These are phyloP conservation scores for Vitis hybrid DNA, from an alignment of 177 flowering plant genomes.

Conservation along the genomic window DNA sequence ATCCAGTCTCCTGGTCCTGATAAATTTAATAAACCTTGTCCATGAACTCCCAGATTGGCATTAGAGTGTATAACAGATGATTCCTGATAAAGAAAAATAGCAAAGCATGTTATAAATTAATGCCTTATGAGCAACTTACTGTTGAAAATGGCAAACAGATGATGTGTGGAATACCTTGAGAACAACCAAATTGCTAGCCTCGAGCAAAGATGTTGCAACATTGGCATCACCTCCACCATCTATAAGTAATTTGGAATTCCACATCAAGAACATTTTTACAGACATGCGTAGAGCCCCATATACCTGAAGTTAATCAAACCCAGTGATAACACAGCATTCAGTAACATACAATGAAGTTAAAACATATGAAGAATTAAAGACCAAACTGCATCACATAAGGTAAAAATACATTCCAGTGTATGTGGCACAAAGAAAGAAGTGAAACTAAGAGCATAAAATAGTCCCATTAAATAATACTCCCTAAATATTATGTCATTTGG, in stretches of 20 bases:
- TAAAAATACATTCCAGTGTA: not conserved
- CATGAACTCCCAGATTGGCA: constrained; percentile 96
- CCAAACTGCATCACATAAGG: not conserved
- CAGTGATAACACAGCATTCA: constrained; percentile 3
- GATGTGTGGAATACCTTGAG: constrained; percentile 57
- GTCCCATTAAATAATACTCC: too few species aligned
- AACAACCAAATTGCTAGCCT: constrained; percentile 90
- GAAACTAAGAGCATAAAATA: too few species aligned
- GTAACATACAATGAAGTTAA: not conserved
- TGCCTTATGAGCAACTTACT: constrained; percentile 1
- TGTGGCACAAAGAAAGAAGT: too few species aligned
- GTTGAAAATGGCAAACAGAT: not conserved
- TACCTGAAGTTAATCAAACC: constrained; percentile 46
- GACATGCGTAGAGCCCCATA: constrained; percentile 98
- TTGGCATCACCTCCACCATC: constrained; percentile 83
- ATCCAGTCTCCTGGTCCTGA: constrained; percentile 88
- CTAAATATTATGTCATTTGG: too few species aligned
- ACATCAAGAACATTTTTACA: constrained; percentile 91
- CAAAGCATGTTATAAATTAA: constrained; percentile 5
- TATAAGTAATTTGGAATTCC: constrained; percentile 88
- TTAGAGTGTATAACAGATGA: constrained; percentile 75
- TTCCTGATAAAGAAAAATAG: constrained; percentile 28
- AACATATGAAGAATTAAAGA: not conserved
- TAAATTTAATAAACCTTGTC: constrained; percentile 91
- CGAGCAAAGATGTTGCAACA: constrained; percentile 89